Percentiles rank a stretch among this genome's conserved stretches.
These are phyloP conservation scores for Lodderomyces oxycetoniae DNA, from an alignment of 1,139 yeast species.

Conservation along the genomic window DNA sequence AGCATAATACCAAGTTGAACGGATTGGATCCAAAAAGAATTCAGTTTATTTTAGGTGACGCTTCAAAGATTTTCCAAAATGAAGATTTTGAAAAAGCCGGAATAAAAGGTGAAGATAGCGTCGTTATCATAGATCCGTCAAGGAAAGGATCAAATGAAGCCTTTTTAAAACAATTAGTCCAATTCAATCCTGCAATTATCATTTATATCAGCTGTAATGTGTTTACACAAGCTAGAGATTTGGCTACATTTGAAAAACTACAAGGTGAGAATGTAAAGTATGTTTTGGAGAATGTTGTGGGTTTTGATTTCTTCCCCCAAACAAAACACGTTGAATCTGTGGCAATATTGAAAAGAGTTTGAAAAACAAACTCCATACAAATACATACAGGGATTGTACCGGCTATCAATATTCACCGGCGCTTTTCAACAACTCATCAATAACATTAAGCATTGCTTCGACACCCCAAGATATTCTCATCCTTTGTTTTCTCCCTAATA, in stretches of 20 bases:
- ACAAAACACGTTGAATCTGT: constrained; percentile 46
- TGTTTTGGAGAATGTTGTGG: constrained; percentile 28
- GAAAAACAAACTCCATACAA: constrained; percentile 6
- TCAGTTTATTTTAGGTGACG: constrained; percentile 35
- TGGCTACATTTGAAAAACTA: constrained; percentile 25
- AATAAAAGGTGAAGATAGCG: constrained; percentile 29
- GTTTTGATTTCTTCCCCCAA: constrained; percentile 48
- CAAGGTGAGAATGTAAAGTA: constrained; percentile 21
- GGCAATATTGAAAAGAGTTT: constrained; percentile 29
- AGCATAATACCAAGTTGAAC: constrained; percentile 37
- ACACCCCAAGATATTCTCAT: constrained; percentile 71
- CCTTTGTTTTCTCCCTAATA: constrained; percentile 56
- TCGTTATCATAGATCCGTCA: constrained; percentile 46
- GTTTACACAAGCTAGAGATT: constrained; percentile 45
- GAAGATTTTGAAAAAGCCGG: constrained; percentile 21
- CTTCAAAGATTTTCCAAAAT: constrained; percentile 31
- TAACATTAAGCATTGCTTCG: constrained; percentile 48
- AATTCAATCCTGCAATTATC: constrained; percentile 35
- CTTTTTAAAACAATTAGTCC: constrained; percentile 33
- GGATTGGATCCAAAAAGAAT: constrained; percentile 29
- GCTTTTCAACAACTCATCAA: constrained; percentile 42
- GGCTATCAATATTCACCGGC: constrained; percentile 4
- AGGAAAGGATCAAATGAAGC: constrained; percentile 36
- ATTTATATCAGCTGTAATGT: constrained; percentile 45
- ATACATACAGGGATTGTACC: no score